Conservation (phyloP, 768 basidiomycete genomes). For the Tremella yokohamensis region DNA sequence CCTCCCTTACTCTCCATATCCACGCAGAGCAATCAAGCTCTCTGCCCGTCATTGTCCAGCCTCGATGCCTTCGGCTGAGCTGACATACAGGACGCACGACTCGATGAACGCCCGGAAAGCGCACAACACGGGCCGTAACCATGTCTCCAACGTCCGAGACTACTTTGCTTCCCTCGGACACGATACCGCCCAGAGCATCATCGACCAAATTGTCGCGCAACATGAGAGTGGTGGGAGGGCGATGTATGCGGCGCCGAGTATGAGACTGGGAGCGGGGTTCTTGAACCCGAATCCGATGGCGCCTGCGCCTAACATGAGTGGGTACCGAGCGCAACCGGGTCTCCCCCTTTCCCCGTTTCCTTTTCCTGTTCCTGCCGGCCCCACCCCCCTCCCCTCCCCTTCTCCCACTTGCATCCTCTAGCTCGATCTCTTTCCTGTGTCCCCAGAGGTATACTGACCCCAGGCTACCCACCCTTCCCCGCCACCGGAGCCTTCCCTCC, state of each 20-base stretch:
- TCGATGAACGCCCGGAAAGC: constrained; percentile 67
- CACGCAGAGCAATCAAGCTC: too few relatives aligned
- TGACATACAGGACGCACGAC: constrained; percentile 36
- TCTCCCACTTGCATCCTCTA: background rate
- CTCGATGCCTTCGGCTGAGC: background rate
- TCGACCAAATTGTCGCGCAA: constrained; percentile 93
- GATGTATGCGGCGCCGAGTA: constrained; percentile 43
- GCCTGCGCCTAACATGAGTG: constrained; percentile 9
- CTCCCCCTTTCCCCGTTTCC: background rate
- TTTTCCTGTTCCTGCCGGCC: background rate
- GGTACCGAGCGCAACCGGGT: background rate
- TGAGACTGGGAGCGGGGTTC: constrained; percentile 45
- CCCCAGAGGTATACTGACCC: background rate
- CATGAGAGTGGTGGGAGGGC: constrained; percentile 67
- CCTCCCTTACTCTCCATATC: too few relatives aligned
- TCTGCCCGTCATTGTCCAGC: background rate
- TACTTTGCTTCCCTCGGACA: constrained; percentile 66
- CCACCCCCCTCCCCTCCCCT: background rate
- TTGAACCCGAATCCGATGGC: constrained; percentile 40
- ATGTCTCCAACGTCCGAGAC: constrained; percentile 90
- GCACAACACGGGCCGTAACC: constrained; percentile 96
- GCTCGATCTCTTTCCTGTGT: too few relatives aligned
- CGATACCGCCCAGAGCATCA: constrained; percentile 96
- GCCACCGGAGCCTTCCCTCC: background rate
- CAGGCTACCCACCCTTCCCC: constrained; percentile 1